These are phyloP conservation scores for Oidium heveae DNA, from an alignment of 2,329 filamentous ascomycete species.

Conservation along the genomic window DNA sequence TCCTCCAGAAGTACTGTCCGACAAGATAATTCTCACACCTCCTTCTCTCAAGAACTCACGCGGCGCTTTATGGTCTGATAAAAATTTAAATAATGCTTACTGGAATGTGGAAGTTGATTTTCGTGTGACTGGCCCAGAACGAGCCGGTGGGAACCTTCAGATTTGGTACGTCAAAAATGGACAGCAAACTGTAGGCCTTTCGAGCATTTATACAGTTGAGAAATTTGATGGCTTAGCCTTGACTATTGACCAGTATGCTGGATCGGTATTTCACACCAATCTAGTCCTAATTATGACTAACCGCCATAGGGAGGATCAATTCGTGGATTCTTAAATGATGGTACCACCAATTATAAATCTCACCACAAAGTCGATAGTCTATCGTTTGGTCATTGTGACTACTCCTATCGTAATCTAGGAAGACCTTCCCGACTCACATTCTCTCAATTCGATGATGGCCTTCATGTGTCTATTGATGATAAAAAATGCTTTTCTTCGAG, in stretches of 20 bases:
- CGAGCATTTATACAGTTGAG: slow-evolving; percentile 62
- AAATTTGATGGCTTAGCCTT: slow-evolving; percentile 79
- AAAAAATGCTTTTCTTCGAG: slow-evolving; percentile 59
- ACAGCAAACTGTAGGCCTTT: slow-evolving; percentile 34
- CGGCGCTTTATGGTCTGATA: slow-evolving; percentile 59
- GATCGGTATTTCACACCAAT: slow-evolving; percentile 20
- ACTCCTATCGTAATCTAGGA: slow-evolving; percentile 76
- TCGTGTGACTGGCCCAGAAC: slow-evolving; percentile 61
- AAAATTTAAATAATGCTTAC: slow-evolving; percentile 31
- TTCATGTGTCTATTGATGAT: slow-evolving; percentile 63
- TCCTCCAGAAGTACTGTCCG: slow-evolving; percentile 45
- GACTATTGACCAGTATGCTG: slow-evolving; percentile 62
- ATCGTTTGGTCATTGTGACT: slow-evolving; percentile 81
- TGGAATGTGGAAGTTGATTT: slow-evolving; percentile 78
- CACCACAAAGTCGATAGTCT: slow-evolving; percentile 59
- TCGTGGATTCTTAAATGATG: slow-evolving; percentile 85
- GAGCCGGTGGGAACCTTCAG: slow-evolving; percentile 71
- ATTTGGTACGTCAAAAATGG: slow-evolving; percentile 69
- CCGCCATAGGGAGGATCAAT: slow-evolving; percentile 41
- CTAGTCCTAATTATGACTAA: slow-evolving; percentile 3
- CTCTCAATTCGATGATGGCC: slow-evolving; percentile 33
- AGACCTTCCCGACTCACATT: slow-evolving; percentile 59
- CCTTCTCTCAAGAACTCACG: slow-evolving; percentile 65
- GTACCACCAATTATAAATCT: slow-evolving; percentile 49
- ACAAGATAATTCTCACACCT: slow-evolving; percentile 79